Conservation (phyloP, 2,329 filamentous ascomycete species). For the Helicocarpus griseus region DNA sequence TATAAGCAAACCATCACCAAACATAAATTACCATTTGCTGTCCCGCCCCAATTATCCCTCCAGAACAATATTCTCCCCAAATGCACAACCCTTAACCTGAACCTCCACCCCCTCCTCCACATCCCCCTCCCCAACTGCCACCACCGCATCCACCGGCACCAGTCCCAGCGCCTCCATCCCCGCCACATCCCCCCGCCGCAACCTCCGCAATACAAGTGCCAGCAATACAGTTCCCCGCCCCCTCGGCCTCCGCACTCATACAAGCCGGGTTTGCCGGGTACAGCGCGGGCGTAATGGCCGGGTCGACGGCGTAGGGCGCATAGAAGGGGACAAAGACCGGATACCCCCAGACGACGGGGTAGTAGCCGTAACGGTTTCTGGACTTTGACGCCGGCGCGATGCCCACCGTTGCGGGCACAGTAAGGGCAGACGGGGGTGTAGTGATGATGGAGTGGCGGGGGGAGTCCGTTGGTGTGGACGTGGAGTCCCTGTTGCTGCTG, state of each 20-base stretch:
- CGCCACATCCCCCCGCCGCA: conserved; percentile 35
- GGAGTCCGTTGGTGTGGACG: too few relatives aligned
- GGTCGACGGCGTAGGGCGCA: conserved; percentile 38
- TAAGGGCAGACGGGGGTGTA: not conserved
- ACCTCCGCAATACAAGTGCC: conserved; percentile 36
- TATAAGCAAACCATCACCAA: too few relatives aligned
- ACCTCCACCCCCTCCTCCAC: conserved; percentile 31
- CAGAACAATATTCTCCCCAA: too few relatives aligned
- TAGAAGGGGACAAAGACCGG: conserved; percentile 39
- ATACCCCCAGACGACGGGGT: conserved; percentile 36
- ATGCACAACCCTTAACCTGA: conserved; percentile 35
- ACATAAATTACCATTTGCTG: too few relatives aligned
- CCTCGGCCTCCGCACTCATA: conserved; percentile 31
- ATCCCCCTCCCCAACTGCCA: conserved; percentile 27
- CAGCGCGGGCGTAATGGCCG: conserved; percentile 29
- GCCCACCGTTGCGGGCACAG: not conserved
- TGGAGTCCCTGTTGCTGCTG: not conserved
- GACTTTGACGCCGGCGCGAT: not conserved
- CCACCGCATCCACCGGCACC: conserved; percentile 24
- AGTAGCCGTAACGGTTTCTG: not conserved
- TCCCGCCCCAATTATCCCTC: too few relatives aligned
- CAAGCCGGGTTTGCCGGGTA: conserved; percentile 40
- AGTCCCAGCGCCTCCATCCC: conserved; percentile 15
- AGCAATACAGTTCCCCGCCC: conserved; percentile 36
- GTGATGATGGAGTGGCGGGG: too few relatives aligned